phyloP scores from a whole-genome alignment of 345 rosid species.

The Rhizophora mangle region DNA sequence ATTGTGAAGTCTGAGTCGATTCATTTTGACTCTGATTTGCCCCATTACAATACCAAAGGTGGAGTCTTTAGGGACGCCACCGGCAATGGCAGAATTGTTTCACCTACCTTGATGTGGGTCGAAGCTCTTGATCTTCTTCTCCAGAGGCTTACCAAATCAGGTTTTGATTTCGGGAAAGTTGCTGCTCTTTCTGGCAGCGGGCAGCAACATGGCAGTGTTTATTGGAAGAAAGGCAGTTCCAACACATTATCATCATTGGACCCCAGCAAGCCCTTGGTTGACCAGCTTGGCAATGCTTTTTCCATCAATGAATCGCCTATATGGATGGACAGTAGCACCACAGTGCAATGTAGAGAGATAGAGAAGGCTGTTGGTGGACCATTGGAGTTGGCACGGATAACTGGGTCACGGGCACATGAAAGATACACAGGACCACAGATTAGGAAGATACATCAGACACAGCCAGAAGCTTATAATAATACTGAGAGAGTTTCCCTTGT shows the following conservation, averaged over 20 bases:
- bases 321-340: conserved; percentile 97
- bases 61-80: conserved; percentile 76
- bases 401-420: conserved; percentile 81
- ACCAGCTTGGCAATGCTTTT: conserved; percentile 62
- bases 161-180: conserved; percentile 63
- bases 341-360: conserved; percentile 73
- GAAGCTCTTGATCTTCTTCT: conserved; percentile 90
- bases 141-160: conserved; percentile 45
- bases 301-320: conserved; percentile 72
- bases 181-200: conserved; percentile 91
- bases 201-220: conserved; percentile 97
- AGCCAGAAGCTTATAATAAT: conserved; percentile 44
- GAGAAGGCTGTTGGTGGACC: conserved; percentile 91
- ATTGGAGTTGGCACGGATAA: conserved; percentile 59
- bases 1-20: conserved; percentile 57
- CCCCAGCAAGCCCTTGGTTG: conserved; percentile 46
- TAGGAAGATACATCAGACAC: conserved; percentile 51
- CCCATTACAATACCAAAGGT: conserved; percentile 74
- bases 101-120: conserved; percentile 97
- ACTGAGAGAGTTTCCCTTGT: conserved; percentile 90
- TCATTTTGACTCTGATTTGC: conserved; percentile 78
- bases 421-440: conserved; percentile 92
- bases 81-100: conserved; percentile 66
- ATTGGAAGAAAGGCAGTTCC: conserved; percentile 73
- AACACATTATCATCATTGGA: conserved; percentile 51